Evolutionary conservation across 2,329 filamentous ascomycete genomes (phyloP), one percentile per base, ranked within the genome.

Genomic region (Penicillium sp.): DNA sequence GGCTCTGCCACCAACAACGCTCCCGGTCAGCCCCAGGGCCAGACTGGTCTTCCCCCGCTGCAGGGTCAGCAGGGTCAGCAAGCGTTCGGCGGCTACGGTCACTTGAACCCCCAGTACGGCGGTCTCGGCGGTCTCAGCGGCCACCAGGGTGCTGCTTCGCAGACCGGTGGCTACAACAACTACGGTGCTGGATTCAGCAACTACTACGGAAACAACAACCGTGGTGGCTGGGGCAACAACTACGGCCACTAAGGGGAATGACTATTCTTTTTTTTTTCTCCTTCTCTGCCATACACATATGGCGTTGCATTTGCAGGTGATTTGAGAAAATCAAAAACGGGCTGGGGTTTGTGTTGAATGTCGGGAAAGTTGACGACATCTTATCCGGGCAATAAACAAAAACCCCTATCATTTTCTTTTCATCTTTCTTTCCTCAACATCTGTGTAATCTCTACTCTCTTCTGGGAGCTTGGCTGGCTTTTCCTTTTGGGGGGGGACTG

Each of bases 1-100:
- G 84, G 83, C 43, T 87, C 85, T 37, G 84, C 85, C 8, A 82
- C 84, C 29, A 87, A 86, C 74, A 86, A 78, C 66, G 79, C 78
- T 24, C 80, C 78, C 39, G 79, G 80, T 45, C 81, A 83, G 66
- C 76, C 78, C 55, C 68, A 75, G 62, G 72, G 71, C 53, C 83
- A 84, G 66, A 74, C 79, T 47, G 78, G 79, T 29, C 74, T 84
- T 48, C 82, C 83, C 47, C 82, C 80, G 45, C 80, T 83, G 51
- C 82, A 83, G 69, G 79, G 76, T 29, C 81, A 84, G 56, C 74
- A 76, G 63, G 70, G 71, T 50, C 84, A 86, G 68, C 82, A 83
- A 68, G 80, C 78, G 46, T 86, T 84, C 62, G 81, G 82, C 52
- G 80, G 78, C 45, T 87, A 86, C 61, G 81, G 82, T 29, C 79